phyloP scores from a whole-genome alignment of 352 stramenopile species.

The Discostella stelligera region DNA sequence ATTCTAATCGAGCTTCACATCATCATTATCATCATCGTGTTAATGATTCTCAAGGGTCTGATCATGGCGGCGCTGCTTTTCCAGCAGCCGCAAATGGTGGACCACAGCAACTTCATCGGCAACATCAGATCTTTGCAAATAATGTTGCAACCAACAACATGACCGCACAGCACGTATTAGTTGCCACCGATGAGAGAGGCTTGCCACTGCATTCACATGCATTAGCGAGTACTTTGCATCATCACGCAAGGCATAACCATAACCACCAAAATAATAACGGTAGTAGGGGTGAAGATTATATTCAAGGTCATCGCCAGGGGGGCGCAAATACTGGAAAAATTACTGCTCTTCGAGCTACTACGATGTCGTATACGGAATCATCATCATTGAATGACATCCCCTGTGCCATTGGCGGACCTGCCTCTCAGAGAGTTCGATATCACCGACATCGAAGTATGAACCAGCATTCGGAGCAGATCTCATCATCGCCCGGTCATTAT shows the following conservation, averaged over 20 bases:
- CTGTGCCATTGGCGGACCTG: slow-evolving; percentile 19
- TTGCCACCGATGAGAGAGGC: slow-evolving; percentile 24
- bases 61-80: background rate
- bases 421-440: background rate
- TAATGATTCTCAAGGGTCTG: slow-evolving; percentile 24
- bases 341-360: background rate
- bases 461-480: background rate
- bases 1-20: background rate
- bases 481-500: slow-evolving; percentile 5
- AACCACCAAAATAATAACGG: slow-evolving; percentile 3
- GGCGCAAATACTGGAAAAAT: background rate
- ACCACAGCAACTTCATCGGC: background rate
- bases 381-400: slow-evolving; percentile 17
- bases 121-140: background rate
- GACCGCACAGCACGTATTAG: slow-evolving; percentile 18
- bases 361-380: background rate
- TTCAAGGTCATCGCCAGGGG: background rate
- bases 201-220: slow-evolving; percentile 11
- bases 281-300: background rate
- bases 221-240: slow-evolving; percentile 22
- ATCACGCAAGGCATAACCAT: slow-evolving; percentile 44
- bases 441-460: slow-evolving; percentile 4
- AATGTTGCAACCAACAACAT: background rate
- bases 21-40: background rate
- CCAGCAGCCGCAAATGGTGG: slow-evolving; percentile 6